Base-by-base conservation (phyloP, 495 filamentous ascomycete species). In the Talaromyces thailandensis region DNA sequence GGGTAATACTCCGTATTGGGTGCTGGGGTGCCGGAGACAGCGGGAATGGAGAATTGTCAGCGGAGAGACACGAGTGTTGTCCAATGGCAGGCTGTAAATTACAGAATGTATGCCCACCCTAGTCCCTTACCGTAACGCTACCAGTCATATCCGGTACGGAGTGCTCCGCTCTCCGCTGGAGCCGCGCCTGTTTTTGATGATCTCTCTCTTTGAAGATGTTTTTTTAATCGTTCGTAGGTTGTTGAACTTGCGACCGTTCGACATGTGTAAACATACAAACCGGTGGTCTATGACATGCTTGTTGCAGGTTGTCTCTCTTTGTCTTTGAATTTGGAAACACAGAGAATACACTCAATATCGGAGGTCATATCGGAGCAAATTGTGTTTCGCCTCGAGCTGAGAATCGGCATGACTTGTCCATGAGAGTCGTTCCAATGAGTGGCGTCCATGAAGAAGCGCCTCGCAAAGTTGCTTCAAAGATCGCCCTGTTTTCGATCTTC, bases 111-210 rank as follows among this genome's bases (percentile, higher is more conserved):
- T 48, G 43, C 11, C 51, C 23, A 55, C 51, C 26, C 51, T 28
- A 2, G 23, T 28, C 51, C 51, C 51, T 55, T 55, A 55, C 51
- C 51, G 51, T 55, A 55, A 26, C 21, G 21, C 21, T 25, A 55
- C 51, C 21, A 55, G 51, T 55, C 23, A 14, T 28, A 4, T 55
- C 51, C 51, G 51, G 51, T 55, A 55, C 51, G 24, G 24, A 55
- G 51, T 55, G 51, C 51, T 55, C 51, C 51, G 51, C 51, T 55
- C 51, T 55, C 51, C 51, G 51, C 51, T 55, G 51, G 51, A 26
- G 51, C 23, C 23, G 23, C 51, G 43, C n/a, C 43, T 48, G 43
- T 48, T 48, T 37, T 48, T n/a, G 43, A 48, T 37, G 2, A 28
- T 40, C 35, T 40, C 35, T n/a, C n/a, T n/a, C n/a, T n/a, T n/a